A percentile compares a stretch with the other conserved stretches of the same genome.
Conservation (phyloP, 1,139 yeast species). For the Debaryomycetaceae sp. region DNA sequence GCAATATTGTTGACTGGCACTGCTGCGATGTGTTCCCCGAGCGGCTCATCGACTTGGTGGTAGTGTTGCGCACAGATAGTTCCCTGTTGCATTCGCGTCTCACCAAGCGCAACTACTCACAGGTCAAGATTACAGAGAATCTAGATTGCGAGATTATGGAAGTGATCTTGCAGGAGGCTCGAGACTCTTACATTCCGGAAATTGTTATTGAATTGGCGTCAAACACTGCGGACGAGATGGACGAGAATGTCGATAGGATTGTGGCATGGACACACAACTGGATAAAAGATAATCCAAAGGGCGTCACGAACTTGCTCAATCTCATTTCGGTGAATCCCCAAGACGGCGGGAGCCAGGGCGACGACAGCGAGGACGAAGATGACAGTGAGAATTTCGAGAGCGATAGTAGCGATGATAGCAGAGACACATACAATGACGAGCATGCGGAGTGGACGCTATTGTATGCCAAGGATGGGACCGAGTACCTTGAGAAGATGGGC, state of each 20-base stretch:
- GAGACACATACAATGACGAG: too few species aligned
- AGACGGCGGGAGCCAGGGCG: conserved; percentile 5
- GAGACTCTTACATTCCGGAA: conserved; percentile 66
- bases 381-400: conserved; percentile 5
- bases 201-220: conserved; percentile 74
- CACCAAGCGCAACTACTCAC: conserved; percentile 61
- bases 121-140: conserved; percentile 78
- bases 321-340: conserved; percentile 9
- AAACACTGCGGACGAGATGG: conserved; percentile 65
- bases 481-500: too few species aligned
- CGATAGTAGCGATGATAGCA: too few species aligned
- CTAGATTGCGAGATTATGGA: conserved; percentile 97
- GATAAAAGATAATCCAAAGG: conserved; percentile 38
- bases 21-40: conserved; percentile 95
- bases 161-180: conserved; percentile 77
- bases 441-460: too few species aligned
- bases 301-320: conserved; percentile 27
- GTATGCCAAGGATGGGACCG: too few species aligned
- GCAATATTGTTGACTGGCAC: conserved; percentile 88
- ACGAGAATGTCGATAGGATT: conserved; percentile 67
- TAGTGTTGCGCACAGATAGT: conserved; percentile 76
- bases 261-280: conserved; percentile 66
- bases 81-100: conserved; percentile 64
- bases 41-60: conserved; percentile 80
- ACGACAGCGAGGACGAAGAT: conserved; percentile 6